Evolutionary conservation across 2,329 filamentous ascomycete species (phyloP).

Genomic region (Cordyceps farinosa): DNA sequence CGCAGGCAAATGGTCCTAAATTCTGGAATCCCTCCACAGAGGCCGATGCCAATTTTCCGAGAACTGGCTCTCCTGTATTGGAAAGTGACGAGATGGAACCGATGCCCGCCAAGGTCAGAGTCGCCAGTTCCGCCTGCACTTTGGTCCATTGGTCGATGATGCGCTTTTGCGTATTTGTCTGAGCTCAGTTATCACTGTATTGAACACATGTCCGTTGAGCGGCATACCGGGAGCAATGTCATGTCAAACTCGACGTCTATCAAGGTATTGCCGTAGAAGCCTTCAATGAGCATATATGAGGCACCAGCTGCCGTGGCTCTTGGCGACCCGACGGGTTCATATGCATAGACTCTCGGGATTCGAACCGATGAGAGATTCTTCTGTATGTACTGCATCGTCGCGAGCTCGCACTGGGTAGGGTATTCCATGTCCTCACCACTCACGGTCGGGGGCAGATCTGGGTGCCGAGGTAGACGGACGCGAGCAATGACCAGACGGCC

Average conservation of each 20-base stretch:
- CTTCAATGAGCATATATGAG: conserved; percentile 28
- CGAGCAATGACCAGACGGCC: conserved; percentile 24
- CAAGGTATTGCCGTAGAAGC: conserved; percentile 25
- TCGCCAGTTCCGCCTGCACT: conserved; percentile 24
- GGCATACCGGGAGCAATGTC: conserved; percentile 23
- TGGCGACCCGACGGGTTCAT: conserved; percentile 20
- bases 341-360: conserved; percentile 23
- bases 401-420: conserved; percentile 22
- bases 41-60: conserved; percentile 20
- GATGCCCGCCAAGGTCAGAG: conserved; percentile 24
- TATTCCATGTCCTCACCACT: conserved; percentile 20
- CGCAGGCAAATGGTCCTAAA: conserved; percentile 23
- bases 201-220: too few species aligned
- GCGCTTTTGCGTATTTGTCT: conserved; percentile 19
- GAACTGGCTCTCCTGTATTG: conserved; percentile 22
- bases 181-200: too few species aligned
- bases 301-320: conserved; percentile 22
- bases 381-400: conserved; percentile 22
- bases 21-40: neutral
- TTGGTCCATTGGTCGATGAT: conserved; percentile 25
- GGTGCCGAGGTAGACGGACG: conserved; percentile 25
- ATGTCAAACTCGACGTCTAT: conserved; percentile 22
- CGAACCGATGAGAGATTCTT: conserved; percentile 15
- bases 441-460: conserved; percentile 16
- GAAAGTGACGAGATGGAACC: conserved; percentile 25